Base-by-base conservation (phyloP, 441 rosid genomes). In the Pelargonium cotyledonis region DNA sequence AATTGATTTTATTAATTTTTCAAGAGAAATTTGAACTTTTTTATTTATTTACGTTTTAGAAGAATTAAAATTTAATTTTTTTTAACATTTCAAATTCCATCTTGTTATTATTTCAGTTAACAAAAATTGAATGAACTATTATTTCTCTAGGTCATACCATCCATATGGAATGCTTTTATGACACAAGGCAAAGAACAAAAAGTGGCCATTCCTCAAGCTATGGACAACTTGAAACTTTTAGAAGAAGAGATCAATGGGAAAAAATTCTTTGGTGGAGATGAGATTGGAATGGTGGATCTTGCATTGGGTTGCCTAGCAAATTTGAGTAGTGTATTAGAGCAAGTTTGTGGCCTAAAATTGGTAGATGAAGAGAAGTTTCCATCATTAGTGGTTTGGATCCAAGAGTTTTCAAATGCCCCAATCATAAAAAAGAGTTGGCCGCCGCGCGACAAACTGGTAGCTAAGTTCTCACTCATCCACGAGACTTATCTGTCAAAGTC, bases 211-310 rank as follows among this genome's bases (percentile, higher is more conserved):
- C 26, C 47, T n/a, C 63, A 14, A 65, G 70, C 68, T 2, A 23
- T 2, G 53, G 65, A 63, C 66, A 55, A 68, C 60, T 66, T 81
- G 9, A 74, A 31, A 40, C 8, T 51, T 8, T 16, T 79, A 11
- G 85, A 79, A 65, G 71, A 79, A 5, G 76, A 75, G 76, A 68
- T 75, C 0, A 47, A 46, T 64, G 80, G 77, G 10, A 81, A 77
- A 58, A 77, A 73, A 46, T 79, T 70, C 72, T 82, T 82, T 11
- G 78, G 81, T 10, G 85, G 85, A 16, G 79, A 81, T 12, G 61
- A 72, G 29, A 74, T 77, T 29, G 79, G 81, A 67, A 0, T 64
- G 0, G 38, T 65, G 4, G 82, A 75, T 38, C 35, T 76, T 35
- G 74, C 75, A 9, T 5, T 75, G 4, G 76, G 66, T 2, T 72